phyloP scores from a whole-genome alignment of 345 rosid species.

The Salix purpurea region DNA sequence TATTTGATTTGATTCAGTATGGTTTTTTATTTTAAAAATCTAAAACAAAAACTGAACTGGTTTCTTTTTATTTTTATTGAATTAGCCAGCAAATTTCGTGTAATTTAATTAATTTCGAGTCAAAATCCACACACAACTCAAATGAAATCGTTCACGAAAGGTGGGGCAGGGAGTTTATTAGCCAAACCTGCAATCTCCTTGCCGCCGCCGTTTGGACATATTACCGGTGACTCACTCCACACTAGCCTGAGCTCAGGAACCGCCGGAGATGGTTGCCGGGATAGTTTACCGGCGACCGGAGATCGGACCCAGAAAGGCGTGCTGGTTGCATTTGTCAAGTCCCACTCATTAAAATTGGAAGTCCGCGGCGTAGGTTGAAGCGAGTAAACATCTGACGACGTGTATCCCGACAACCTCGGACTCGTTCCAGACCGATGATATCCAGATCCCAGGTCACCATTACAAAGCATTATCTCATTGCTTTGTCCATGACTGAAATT shows the following conservation, averaged over 20 bases:
- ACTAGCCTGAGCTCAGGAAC: slow-evolving; percentile 21
- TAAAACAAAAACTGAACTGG: too few species aligned
- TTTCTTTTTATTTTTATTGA: too few species aligned
- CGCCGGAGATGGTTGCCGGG: slow-evolving; percentile 39
- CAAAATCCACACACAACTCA: too few species aligned
- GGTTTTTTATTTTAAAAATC: too few species aligned
- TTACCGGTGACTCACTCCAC: slow-evolving; percentile 33
- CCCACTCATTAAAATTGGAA: slow-evolving; percentile 51
- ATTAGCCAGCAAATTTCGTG: too few species aligned
- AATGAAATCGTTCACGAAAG: too few species aligned
- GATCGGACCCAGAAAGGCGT: slow-evolving; percentile 42
- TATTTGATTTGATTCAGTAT: too few species aligned
- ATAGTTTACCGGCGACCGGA: slow-evolving; percentile 36
- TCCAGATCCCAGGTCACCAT: slow-evolving; percentile 50
- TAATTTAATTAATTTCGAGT: too few species aligned
- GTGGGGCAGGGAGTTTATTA: neutral
- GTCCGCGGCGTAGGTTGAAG: slow-evolving; percentile 52
- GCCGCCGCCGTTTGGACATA: slow-evolving; percentile 20
- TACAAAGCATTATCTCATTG: slow-evolving; percentile 47
- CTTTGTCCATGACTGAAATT: slow-evolving; percentile 8
- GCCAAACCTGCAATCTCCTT: slow-evolving; percentile 18
- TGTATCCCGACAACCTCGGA: slow-evolving; percentile 62
- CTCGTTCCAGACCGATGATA: slow-evolving; percentile 47
- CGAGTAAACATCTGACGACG: slow-evolving; percentile 76
- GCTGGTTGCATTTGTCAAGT: slow-evolving; percentile 14